A percentile compares a stretch with the other conserved stretches of the same genome.
These are phyloP conservation scores for Turritis glabra DNA, from an alignment of 345 rosid genomes.

Conservation along the genomic window DNA sequence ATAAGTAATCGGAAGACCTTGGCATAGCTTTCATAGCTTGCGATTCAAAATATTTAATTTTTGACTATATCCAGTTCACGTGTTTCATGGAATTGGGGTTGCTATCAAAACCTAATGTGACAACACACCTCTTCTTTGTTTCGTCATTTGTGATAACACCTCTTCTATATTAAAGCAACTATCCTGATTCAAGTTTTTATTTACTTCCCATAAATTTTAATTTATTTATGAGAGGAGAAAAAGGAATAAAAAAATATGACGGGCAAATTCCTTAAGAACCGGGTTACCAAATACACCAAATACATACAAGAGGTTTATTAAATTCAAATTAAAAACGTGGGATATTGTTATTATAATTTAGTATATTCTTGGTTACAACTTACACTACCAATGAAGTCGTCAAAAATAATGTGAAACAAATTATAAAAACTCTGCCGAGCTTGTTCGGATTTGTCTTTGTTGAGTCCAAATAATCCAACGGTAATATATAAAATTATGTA, in stretches of 20 bases:
- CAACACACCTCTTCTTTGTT: not conserved
- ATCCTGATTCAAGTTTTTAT: not conserved
- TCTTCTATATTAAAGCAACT: not conserved
- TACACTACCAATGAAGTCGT: conserved; percentile 1
- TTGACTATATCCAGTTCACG: conserved; percentile 12
- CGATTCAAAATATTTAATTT: not conserved
- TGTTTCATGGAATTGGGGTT: conserved; percentile 25
- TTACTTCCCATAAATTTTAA: not conserved
- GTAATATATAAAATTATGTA: not conserved
- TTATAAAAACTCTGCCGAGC: not conserved
- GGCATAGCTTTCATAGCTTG: not conserved
- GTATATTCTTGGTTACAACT: not conserved
- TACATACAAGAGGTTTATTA: not conserved
- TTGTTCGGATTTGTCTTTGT: not conserved
- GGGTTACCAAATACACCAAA: conserved; percentile 19
- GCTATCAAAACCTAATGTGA: conserved; percentile 14
- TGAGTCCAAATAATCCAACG: conserved; percentile 7
- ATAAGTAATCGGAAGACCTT: too few species aligned
- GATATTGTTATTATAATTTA: not conserved
- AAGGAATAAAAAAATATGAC: not conserved
- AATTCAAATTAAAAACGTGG: conserved; percentile 26
- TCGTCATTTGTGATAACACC: not conserved
- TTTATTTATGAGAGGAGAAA: not conserved
- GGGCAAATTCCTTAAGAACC: conserved; percentile 18
- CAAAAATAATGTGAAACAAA: conserved; percentile 3